A percentile compares a stretch with the other conserved stretches of the same genome.
Evolutionary conservation across 345 rosid species (phyloP).

Genomic region (Dipteronia dyeriana): DNA sequence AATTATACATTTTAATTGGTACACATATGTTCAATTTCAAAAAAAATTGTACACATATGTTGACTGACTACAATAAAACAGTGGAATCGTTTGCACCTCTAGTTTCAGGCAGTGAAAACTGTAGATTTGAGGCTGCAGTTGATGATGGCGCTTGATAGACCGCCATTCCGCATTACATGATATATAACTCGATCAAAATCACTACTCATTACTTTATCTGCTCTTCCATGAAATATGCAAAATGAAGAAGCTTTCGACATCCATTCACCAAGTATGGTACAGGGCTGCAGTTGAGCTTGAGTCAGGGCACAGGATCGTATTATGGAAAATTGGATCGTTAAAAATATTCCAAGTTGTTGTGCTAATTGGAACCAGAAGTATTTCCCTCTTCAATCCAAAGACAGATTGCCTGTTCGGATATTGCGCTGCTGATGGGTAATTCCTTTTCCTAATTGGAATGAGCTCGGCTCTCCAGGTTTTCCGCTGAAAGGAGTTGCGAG

Average conservation of each 20-base stretch:
- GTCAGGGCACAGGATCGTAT: neutral
- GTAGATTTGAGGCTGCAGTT: neutral
- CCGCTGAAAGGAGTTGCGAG: slow-evolving; percentile 63
- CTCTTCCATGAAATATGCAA: neutral
- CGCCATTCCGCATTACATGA: neutral
- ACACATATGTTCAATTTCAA: too few species aligned
- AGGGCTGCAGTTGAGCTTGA: neutral
- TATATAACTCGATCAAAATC: neutral
- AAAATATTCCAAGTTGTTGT: neutral
- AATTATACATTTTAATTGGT: neutral
- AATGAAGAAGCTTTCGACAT: neutral
- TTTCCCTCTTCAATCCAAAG: slow-evolving; percentile 43
- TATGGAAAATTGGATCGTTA: neutral
- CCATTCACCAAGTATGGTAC: neutral
- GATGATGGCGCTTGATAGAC: neutral
- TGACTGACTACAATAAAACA: neutral
- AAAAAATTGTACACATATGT: too few species aligned
- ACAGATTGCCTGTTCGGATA: slow-evolving; percentile 68
- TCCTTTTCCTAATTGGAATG: slow-evolving; percentile 62
- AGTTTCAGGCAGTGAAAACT: slow-evolving; percentile 4
- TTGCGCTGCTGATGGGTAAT: slow-evolving; percentile 72
- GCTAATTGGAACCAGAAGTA: neutral
- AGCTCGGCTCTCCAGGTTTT: slow-evolving; percentile 57
- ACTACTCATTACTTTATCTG: neutral
- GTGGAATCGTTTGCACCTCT: neutral